phyloP scores from a whole-genome alignment of 768 basidiomycete genomes.

The Hygrophoropsis aurantiaca region DNA sequence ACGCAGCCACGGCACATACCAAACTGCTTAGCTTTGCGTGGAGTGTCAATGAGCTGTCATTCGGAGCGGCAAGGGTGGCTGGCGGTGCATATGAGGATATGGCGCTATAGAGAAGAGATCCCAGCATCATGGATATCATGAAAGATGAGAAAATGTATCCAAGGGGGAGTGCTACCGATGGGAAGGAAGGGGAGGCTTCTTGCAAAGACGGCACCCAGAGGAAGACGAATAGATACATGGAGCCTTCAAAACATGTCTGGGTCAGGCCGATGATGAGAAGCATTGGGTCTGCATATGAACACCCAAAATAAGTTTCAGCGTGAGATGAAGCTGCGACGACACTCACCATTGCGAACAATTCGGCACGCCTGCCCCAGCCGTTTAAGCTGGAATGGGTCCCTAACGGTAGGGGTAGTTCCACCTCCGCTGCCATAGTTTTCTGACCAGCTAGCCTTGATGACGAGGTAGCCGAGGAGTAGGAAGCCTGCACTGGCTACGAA shows the following conservation, averaged over 20 bases:
- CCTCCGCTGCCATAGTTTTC: conserved; percentile 68
- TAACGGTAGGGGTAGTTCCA: conserved; percentile 16
- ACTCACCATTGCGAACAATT: conserved; percentile 52
- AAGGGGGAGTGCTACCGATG: conserved; percentile 51
- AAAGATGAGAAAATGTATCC: conserved; percentile 81
- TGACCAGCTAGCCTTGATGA: conserved; percentile 58
- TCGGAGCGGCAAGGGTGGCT: conserved; percentile 15
- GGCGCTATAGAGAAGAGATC: conserved; percentile 66
- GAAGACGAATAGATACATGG: conserved; percentile 85
- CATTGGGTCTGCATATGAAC: conserved; percentile 45
- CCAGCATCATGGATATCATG: conserved; percentile 84
- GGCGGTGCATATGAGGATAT: conserved; percentile 37
- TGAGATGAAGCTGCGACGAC: not conserved
- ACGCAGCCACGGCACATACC: conserved; percentile 58
- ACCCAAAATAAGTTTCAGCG: not conserved
- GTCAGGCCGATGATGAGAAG: conserved; percentile 67
- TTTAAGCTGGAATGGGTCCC: conserved; percentile 50
- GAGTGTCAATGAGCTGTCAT: conserved; percentile 46
- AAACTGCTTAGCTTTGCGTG: conserved; percentile 68
- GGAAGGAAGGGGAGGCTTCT: conserved; percentile 45
- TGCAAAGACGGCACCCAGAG: conserved; percentile 79
- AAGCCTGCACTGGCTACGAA: conserved; percentile 64
- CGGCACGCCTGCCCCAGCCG: conserved; percentile 56
- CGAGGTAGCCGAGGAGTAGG: conserved; percentile 52
- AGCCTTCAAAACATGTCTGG: conserved; percentile 82